phyloP scores from a whole-genome alignment of 139 green algal species.

The Chlamydomonas sphaeroides region DNA sequence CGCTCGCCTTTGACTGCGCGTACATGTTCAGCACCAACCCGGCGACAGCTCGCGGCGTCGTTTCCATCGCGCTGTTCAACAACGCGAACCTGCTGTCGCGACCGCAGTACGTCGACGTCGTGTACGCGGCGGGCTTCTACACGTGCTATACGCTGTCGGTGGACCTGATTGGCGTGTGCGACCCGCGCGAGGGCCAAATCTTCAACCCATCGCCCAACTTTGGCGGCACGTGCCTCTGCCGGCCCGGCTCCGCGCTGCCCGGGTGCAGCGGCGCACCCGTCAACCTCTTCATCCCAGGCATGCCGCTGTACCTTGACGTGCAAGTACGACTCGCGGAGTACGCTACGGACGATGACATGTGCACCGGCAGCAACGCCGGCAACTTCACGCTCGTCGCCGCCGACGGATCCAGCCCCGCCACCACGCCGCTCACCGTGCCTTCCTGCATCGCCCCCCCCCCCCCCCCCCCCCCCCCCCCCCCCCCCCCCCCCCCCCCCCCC shows the following conservation, averaged over 20 bases:
- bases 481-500: neutral
- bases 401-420: neutral
- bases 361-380: neutral
- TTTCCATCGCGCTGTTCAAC: neutral
- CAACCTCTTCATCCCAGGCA: conserved; percentile 15
- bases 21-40: conserved; percentile 43
- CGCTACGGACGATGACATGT: neutral
- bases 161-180: conserved; percentile 25
- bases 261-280: neutral
- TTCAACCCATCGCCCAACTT: conserved; percentile 45
- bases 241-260: neutral
- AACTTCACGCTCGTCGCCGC: conserved; percentile 3
- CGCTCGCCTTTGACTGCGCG: conserved; percentile 48
- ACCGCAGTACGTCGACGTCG: conserved; percentile 40
- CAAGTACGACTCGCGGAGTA: conserved; percentile 18
- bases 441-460: conserved; percentile 6
- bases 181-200: conserved; percentile 17
- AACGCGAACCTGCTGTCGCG: neutral
- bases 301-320: conserved; percentile 22
- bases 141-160: conserved; percentile 46
- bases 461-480: neutral
- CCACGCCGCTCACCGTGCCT: neutral
- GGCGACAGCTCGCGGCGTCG: neutral
- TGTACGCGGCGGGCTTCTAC: conserved; percentile 33
- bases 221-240: neutral